Evolutionary conservation across 2,329 filamentous ascomycete species (phyloP), one percentile per base, ranked within the genome.

Genomic region (Endoconidiophora polonica): DNA sequence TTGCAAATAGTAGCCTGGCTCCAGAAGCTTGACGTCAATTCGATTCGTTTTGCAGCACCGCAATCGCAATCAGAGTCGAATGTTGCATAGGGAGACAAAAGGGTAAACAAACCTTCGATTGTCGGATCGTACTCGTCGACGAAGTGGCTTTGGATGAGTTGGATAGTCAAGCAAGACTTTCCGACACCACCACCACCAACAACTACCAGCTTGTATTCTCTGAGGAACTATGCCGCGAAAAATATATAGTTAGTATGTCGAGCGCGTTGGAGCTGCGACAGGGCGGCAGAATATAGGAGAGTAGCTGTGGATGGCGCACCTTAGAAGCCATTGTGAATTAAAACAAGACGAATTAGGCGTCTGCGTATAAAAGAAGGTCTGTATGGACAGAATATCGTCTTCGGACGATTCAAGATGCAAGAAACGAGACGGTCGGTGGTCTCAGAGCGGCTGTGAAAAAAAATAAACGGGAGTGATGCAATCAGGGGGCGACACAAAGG

Each of bases 81-180:
- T 40, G 6, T 24, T 22, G 52, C n/a, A 43, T 22, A 10, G 22
- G 39, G 9, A 42, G 39, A 18, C 12, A 24, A 5, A 20, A 12
- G 20, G 18, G 42, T 47, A 39, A 38, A 66, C 74, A 59, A 67
- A 88, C 91, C 91, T 84, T 98, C 91, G 63, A 98, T 96, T 61
- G 91, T 98, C 52, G 91, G 91, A 68, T 98, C 91, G 68, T 98
- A 98, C 68, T 96, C 91, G 68, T 96, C 91, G 64, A 96, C 90
- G 72, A 98, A 98, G 67, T 98, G 91, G 67, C 83, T 90, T 70
- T 88, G 82, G 61, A 86, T 86, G 68, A 90, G 79, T 73, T 96
- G 91, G 63, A 98, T 96, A 53, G 91, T 96, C 73, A 98, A 77
- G 71, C 91, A 96, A 55, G 90, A 96, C 75, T 98, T 98, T 71